Base-by-base conservation (phyloP, 129 eudicot genomes). In the Artemisia argyi region DNA sequence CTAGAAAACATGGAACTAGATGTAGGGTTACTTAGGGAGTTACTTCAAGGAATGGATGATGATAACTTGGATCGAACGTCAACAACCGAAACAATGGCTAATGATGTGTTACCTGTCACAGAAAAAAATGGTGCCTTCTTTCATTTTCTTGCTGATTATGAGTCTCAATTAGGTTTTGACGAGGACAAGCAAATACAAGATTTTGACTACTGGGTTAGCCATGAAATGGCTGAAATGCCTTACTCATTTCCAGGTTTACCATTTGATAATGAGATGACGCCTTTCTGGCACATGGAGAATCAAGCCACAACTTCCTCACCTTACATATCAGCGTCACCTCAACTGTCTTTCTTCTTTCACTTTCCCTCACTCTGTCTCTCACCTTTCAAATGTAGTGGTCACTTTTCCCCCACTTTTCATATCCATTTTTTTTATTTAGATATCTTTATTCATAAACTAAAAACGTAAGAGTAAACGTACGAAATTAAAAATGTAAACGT, bases 1-100 rank as follows among this genome's bases (percentile, higher is more conserved):
- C 17, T 71, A 0, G 73, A 78, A 26, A 72, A 64, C 68, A 78
- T 78, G 72, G 82, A 71, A 64, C 44, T 78, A 78, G 82, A 78
- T 15, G 82, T 71, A 64, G 82, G 15, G 61, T 19, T 78, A 12
- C 72, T 78, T 19, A 63, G 44, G 13, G 82, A 54, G 18, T 64
- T 78, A 55, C 66, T 78, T 16, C 77, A 78, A 30, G 74, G 54
- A 56, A 64, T 78, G 58, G 55, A 78, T 17, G 67, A 18, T 11
- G 77, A 78, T 28, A 46, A 54, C 32, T 30, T 18, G 8, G 66
- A 62, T 48, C 76, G 53, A 62, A 71, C 15, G 15, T 63, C 82
- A 9, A 30, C 46, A 24, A 14, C 65, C 46, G 81, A 78, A 15
- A 24, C 72, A 8, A 7, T 78, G 66, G 52, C 3, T 42, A 11